Evolutionary conservation across 2,329 filamentous ascomycete species (phyloP).

Genomic region (Venturiaceae sp.): DNA sequence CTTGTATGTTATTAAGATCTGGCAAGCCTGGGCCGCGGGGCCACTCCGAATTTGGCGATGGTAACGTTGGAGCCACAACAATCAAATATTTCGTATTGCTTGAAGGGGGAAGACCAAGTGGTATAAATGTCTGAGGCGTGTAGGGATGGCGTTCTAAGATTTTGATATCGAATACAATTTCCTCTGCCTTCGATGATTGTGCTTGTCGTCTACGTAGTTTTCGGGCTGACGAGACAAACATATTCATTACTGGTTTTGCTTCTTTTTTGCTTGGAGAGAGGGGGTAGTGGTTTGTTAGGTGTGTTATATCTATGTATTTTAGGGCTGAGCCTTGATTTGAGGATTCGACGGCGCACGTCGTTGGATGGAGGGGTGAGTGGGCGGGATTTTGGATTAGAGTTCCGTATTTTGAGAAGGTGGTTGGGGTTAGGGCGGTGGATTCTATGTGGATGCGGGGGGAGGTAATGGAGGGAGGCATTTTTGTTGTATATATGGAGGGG

Average conservation of each 20-base stretch:
- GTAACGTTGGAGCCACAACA: slow-evolving; percentile 67
- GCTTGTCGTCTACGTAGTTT: slow-evolving; percentile 59
- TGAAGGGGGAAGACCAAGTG: slow-evolving; percentile 50
- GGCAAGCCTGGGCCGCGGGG: slow-evolving; percentile 52
- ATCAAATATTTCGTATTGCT: slow-evolving; percentile 58
- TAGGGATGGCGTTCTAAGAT: slow-evolving; percentile 88
- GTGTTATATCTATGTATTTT: slow-evolving; percentile 76
- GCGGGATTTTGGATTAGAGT: slow-evolving; percentile 69
- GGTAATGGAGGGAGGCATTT: slow-evolving; percentile 29
- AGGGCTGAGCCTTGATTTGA: slow-evolving; percentile 83
- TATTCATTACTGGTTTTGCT: slow-evolving; percentile 61
- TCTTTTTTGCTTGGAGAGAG: slow-evolving; percentile 49
- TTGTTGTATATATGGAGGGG: slow-evolving; percentile 3
- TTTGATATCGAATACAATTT: slow-evolving; percentile 49
- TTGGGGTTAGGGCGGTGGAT: slow-evolving; percentile 56
- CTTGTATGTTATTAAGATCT: slow-evolving; percentile 58
- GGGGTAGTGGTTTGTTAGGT: slow-evolving; percentile 60
- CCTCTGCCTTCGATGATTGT: slow-evolving; percentile 70
- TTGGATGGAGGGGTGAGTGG: slow-evolving; percentile 37
- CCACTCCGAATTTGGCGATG: slow-evolving; percentile 3
- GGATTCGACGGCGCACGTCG: slow-evolving; percentile 35
- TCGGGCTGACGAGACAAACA: slow-evolving; percentile 78
- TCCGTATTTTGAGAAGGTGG: slow-evolving; percentile 69
- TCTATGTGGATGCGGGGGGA: slow-evolving; percentile 37
- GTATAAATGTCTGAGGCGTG: slow-evolving; percentile 88